phyloP scores from a whole-genome alignment of 192 early-diverging fungal genomes.

The Coemansia sp. region DNA sequence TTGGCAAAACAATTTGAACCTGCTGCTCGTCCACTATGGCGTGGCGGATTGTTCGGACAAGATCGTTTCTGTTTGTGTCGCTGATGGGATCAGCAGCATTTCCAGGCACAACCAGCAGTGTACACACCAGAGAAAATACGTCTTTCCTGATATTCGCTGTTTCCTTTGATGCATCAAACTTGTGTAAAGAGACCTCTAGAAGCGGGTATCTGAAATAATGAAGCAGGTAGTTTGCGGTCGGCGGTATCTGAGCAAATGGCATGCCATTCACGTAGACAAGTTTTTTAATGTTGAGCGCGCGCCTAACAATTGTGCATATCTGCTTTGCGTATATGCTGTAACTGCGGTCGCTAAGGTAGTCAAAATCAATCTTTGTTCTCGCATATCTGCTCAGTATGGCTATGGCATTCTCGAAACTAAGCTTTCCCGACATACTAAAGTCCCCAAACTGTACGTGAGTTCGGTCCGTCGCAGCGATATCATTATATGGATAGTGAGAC shows the following conservation, averaged over 20 bases:
- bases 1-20: constrained; percentile 27
- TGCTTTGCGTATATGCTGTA: constrained; percentile 27
- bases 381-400: constrained; percentile 18
- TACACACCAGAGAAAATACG: constrained; percentile 15
- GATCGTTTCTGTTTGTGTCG: constrained; percentile 12
- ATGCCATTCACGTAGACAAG: constrained; percentile 21
- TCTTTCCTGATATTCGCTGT: constrained; percentile 12
- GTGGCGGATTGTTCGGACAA: constrained; percentile 22
- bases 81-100: constrained; percentile 24
- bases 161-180: constrained; percentile 10
- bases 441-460: constrained; percentile 21
- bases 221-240: constrained; percentile 40
- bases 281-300: constrained; percentile 17
- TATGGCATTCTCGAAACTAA: constrained; percentile 15
- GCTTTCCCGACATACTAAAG: constrained; percentile 24
- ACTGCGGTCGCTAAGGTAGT: constrained; percentile 12
- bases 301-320: constrained; percentile 24
- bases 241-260: constrained; percentile 31
- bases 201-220: constrained; percentile 30
- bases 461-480: constrained; percentile 5
- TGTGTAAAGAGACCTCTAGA: constrained; percentile 21
- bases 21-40: constrained; percentile 19
- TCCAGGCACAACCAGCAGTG: constrained; percentile 17
- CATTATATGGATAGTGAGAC: constrained; percentile 29
- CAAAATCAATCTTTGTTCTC: constrained; percentile 16